These are phyloP conservation scores for Bretschneidera sinensis DNA, from an alignment of 345 rosid genomes.

Conservation along the genomic window DNA sequence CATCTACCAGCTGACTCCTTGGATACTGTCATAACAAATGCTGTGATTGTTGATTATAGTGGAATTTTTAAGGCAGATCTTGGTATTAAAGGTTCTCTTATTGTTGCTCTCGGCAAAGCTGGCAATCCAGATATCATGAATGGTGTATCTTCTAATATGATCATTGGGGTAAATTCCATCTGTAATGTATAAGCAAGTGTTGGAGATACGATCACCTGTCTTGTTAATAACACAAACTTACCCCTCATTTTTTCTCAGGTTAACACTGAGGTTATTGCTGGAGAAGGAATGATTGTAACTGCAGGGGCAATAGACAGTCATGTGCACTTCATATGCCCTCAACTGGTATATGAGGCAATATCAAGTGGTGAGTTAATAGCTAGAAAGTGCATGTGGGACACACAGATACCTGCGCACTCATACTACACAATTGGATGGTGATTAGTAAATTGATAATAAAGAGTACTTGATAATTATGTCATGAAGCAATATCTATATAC, in stretches of 20 bases:
- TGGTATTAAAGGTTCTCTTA: constrained; percentile 68
- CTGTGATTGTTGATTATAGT: constrained; percentile 74
- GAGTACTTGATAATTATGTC: background rate
- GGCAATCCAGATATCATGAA: constrained; percentile 92
- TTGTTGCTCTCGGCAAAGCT: constrained; percentile 73
- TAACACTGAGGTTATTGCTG: constrained; percentile 92
- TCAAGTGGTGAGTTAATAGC: constrained; percentile 73
- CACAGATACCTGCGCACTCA: background rate
- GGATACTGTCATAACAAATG: constrained; percentile 81
- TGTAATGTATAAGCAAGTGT: constrained; percentile 8
- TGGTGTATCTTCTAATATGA: constrained; percentile 47
- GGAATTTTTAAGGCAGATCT: constrained; percentile 92
- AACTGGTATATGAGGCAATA: constrained; percentile 80
- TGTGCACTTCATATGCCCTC: constrained; percentile 98
- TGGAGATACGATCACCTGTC: background rate
- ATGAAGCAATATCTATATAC: background rate
- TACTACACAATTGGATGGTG: background rate
- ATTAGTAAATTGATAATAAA: background rate
- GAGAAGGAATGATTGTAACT: constrained; percentile 88
- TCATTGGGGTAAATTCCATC: constrained; percentile 64
- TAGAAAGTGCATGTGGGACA: constrained; percentile 2
- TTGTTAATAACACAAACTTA: constrained; percentile 11
- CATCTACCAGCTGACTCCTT: constrained; percentile 42
- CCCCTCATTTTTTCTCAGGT: constrained; percentile 27
- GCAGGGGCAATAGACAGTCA: constrained; percentile 98